phyloP scores from a whole-genome alignment of 345 rosid genomes.

The Lepidium sativum region DNA sequence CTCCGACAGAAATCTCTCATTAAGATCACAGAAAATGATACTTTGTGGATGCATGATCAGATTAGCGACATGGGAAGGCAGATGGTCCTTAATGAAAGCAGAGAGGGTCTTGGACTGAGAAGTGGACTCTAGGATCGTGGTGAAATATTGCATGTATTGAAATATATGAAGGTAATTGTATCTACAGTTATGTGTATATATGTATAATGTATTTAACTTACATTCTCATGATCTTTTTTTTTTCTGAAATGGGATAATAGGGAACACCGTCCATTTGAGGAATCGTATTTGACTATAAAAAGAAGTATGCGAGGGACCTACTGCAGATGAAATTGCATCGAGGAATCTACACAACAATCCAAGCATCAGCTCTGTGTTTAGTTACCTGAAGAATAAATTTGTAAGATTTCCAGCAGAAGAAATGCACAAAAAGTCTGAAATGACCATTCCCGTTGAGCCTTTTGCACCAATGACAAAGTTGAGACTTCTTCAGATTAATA shows the following conservation, averaged over 20 bases:
- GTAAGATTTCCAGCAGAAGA: neutral
- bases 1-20: constrained; percentile 51
- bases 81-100: constrained; percentile 24
- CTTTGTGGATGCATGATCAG: constrained; percentile 73
- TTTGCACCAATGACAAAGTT: constrained; percentile 43
- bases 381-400: constrained; percentile 15
- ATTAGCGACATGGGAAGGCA: constrained; percentile 73
- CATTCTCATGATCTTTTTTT: neutral
- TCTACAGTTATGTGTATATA: neutral
- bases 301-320: neutral
- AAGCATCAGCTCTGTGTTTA: neutral
- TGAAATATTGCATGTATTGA: constrained; percentile 40
- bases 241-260: constrained; percentile 20
- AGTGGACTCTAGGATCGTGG: constrained; percentile 61
- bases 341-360: neutral
- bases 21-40: constrained; percentile 21
- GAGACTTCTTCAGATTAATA: constrained; percentile 57
- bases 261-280: constrained; percentile 41
- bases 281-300: constrained; percentile 32
- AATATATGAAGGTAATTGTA: constrained; percentile 31
- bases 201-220: neutral
- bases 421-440: constrained; percentile 12
- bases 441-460: constrained; percentile 26
- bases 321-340: neutral
- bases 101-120: constrained; percentile 28